phyloP scores from a whole-genome alignment of 495 filamentous ascomycete species.

The Penicillium chermesinum region DNA sequence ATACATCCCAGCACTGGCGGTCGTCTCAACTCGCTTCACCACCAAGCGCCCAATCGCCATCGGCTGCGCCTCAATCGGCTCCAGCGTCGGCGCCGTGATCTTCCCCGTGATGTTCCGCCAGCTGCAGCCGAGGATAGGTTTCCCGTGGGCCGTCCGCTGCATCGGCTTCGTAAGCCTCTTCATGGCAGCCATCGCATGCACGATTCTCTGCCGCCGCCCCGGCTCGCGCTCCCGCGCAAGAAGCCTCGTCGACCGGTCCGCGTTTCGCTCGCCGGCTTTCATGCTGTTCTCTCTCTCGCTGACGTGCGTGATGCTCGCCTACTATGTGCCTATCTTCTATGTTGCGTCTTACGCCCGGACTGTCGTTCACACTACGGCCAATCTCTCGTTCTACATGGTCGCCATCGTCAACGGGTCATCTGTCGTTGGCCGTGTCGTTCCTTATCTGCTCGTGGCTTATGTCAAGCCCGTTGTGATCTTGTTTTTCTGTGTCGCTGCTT shows the following conservation, averaged over 20 bases:
- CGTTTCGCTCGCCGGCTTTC: neutral
- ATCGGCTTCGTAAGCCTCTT: conserved; percentile 20
- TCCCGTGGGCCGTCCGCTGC: conserved; percentile 17
- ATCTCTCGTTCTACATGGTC: conserved; percentile 36
- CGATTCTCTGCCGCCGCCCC: conserved; percentile 18
- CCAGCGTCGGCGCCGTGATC: conserved; percentile 47
- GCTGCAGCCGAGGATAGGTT: conserved; percentile 9
- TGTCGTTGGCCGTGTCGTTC: conserved; percentile 18
- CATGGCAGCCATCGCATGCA: conserved; percentile 22
- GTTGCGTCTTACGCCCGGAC: conserved; percentile 46
- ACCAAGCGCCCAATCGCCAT: conserved; percentile 50
- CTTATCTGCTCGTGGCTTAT: conserved; percentile 10
- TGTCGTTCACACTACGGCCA: conserved; percentile 32
- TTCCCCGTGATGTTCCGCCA: conserved; percentile 14
- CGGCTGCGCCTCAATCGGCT: conserved; percentile 62
- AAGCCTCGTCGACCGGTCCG: conserved; percentile 1
- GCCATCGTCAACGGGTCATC: conserved; percentile 19
- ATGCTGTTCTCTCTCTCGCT: conserved; percentile 31
- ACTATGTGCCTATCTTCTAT: conserved; percentile 55
- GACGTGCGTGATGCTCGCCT: conserved; percentile 46
- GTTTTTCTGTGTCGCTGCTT: neutral
- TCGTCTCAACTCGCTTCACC: conserved; percentile 47
- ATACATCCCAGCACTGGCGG: conserved; percentile 41
- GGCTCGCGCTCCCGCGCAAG: conserved; percentile 9
- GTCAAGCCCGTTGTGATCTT: conserved; percentile 7